Base-by-base conservation (phyloP, 2,329 filamentous ascomycete species). In the Nothomitra cinnamomea region DNA sequence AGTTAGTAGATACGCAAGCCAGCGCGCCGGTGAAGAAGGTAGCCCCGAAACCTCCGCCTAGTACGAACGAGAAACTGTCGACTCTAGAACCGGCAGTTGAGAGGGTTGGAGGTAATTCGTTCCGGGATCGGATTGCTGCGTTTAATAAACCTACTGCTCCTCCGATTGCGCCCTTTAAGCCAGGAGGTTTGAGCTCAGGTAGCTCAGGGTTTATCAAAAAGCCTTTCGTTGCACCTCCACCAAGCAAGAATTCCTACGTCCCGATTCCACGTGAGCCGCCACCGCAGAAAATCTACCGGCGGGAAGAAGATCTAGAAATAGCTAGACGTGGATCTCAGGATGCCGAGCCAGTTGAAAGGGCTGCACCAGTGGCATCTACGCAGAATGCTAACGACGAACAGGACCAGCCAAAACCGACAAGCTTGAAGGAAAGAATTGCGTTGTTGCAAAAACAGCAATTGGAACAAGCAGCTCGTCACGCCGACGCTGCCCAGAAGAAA, bases 121-220 rank as follows among this genome's bases (percentile, higher is more conserved):
- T 98, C 72, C 89, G 79, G 64, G 92, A 96, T 69, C 85, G 92
- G 57, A 95, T 98, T 64, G 92, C 92, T 35, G 90, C 92, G 45
- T 98, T 98, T 72, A 98, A 98, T 69, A 92, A 90, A 65, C 74
- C 86, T 45, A 79, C 85, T 38, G 87, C 88, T 4, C 80, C 88
- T 2, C 92, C 92, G 7, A 73, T 92, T 56, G 79, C 87, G n/a
- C 92, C 92, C 1, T 90, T 94, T 70, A 94, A 94, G 65, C 87
- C 88, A 19, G 75, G 76, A 56, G 79, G 79, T 1, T 69, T 83
- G 24, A 68, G 74, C 55, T 71, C 75, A 28, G 75, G 78, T 55
- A 72, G 76, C 49, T 75, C 76, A 57, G 75, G 75, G 53, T 96
- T 96, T 63, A 82, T 98, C 68, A 95, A 90, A 75, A 96, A 96